These are phyloP conservation scores for Boletus reticuloceps DNA, from an alignment of 768 basidiomycete genomes.

Conservation along the genomic window DNA sequence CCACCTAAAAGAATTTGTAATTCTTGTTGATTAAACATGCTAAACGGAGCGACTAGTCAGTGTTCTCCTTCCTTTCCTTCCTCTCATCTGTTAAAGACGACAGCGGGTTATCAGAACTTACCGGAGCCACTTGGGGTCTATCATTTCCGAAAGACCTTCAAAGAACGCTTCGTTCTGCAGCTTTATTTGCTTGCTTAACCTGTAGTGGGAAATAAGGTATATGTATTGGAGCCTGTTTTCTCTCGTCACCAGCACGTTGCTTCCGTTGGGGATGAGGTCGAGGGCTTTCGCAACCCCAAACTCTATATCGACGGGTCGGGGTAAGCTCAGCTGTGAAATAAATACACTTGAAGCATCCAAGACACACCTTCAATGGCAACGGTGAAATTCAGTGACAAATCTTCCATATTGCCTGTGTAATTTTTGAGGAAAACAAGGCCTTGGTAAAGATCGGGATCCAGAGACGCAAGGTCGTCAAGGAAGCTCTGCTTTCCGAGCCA, in stretches of 20 bases:
- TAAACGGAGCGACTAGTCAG: conserved; percentile 28
- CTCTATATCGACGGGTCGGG: conserved; percentile 44
- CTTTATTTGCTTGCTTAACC: conserved; percentile 85
- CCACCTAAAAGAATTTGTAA: conserved; percentile 90
- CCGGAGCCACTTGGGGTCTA: conserved; percentile 87
- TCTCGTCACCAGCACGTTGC: conserved; percentile 78
- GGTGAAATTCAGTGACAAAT: conserved; percentile 87
- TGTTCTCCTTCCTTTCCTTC: background rate
- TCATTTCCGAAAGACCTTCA: conserved; percentile 87
- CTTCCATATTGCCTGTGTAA: conserved; percentile 82
- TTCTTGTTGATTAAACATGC: conserved; percentile 98
- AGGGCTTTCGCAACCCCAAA: conserved; percentile 75
- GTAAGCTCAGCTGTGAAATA: background rate
- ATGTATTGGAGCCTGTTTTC: conserved; percentile 92
- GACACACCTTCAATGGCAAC: conserved; percentile 77
- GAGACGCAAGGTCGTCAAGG: conserved; percentile 87
- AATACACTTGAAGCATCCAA: background rate
- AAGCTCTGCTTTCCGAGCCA: conserved; percentile 93
- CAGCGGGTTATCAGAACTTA: conserved; percentile 23
- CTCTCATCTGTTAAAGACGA: background rate
- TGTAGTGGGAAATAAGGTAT: conserved; percentile 83
- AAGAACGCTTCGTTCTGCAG: conserved; percentile 85
- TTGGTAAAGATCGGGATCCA: conserved; percentile 90
- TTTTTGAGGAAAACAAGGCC: conserved; percentile 93
- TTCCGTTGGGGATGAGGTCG: conserved; percentile 80